Evolutionary conservation across 2,329 filamentous ascomycete genomes (phyloP).

Genomic region (Fusarium avenaceum): DNA sequence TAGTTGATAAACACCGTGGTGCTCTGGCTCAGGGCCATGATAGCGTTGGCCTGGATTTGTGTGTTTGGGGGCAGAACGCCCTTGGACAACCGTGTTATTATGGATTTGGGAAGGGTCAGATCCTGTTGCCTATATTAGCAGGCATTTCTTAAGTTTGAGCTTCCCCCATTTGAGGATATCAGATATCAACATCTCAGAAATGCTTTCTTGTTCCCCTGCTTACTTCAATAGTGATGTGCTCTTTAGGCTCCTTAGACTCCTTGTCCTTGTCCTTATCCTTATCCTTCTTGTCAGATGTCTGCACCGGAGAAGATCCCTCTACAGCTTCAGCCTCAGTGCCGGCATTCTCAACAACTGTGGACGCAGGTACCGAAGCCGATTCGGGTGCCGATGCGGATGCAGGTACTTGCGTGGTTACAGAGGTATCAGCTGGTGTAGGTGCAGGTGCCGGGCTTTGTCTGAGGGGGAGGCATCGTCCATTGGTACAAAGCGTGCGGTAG

Average conservation of each 20-base stretch:
- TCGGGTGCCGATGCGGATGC: slow-evolving; percentile 14
- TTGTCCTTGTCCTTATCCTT: slow-evolving; percentile 51
- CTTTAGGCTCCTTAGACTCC: slow-evolving; percentile 52
- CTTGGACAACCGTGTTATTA: slow-evolving; percentile 84
- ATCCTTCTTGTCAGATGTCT: slow-evolving; percentile 52
- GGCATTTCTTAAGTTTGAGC: neutral
- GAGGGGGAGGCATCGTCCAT: slow-evolving; percentile 57
- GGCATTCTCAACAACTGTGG: slow-evolving; percentile 18
- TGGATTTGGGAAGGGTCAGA: slow-evolving; percentile 82
- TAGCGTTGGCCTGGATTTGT: slow-evolving; percentile 85
- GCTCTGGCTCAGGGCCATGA: slow-evolving; percentile 83
- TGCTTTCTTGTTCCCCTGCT: neutral
- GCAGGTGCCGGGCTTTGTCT: slow-evolving; percentile 35
- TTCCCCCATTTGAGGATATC: neutral
- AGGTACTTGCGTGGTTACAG: slow-evolving; percentile 36
- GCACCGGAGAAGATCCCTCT: slow-evolving; percentile 41
- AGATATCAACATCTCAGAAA: neutral
- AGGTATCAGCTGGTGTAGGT: slow-evolving; percentile 32
- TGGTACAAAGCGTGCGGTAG: slow-evolving; percentile 60
- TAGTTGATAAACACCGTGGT: slow-evolving; percentile 88
- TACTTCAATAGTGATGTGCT: slow-evolving; percentile 67
- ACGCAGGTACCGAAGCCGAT: slow-evolving; percentile 18
- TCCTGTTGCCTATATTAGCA: slow-evolving; percentile 63
- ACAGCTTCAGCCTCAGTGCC: slow-evolving; percentile 7
- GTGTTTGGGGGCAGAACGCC: slow-evolving; percentile 84